A percentile compares a stretch with the other conserved stretches of the same genome.
These are phyloP conservation scores for Moricandia moricandioides DNA, from an alignment of 345 rosid genomes.

Conservation along the genomic window DNA sequence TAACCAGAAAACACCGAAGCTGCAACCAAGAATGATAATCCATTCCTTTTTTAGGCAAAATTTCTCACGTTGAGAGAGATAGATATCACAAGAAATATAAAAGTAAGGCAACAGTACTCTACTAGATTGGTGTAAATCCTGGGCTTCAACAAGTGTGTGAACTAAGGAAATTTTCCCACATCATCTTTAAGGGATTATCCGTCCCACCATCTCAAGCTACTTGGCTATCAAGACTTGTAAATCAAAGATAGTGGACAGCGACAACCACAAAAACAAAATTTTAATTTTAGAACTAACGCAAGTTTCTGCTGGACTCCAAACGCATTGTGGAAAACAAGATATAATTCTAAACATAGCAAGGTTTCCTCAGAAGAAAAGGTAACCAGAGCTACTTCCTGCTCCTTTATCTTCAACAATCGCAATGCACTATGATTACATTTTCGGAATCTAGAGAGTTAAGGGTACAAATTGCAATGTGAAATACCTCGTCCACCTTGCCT, in stretches of 20 bases:
- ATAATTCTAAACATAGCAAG: not conserved
- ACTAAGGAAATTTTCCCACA: slow-evolving; percentile 24
- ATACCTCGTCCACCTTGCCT: slow-evolving; percentile 93
- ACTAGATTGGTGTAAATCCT: slow-evolving; percentile 29
- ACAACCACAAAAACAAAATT: slow-evolving; percentile 14
- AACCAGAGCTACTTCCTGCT: slow-evolving; percentile 14
- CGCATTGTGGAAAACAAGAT: not conserved
- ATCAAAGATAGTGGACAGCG: slow-evolving; percentile 25
- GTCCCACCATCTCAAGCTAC: slow-evolving; percentile 30
- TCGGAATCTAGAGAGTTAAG: slow-evolving; percentile 4
- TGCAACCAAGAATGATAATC: slow-evolving; percentile 43
- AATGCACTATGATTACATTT: slow-evolving; percentile 6
- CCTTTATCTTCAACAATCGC: slow-evolving; percentile 5
- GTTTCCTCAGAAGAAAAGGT: slow-evolving; percentile 1
- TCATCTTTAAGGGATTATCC: slow-evolving; percentile 31
- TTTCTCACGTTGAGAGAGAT: slow-evolving; percentile 15
- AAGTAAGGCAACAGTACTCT: slow-evolving; percentile 24
- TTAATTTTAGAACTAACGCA: not conserved
- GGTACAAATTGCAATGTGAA: slow-evolving; percentile 13
- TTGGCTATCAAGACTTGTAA: slow-evolving; percentile 24
- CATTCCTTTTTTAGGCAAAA: slow-evolving; percentile 5
- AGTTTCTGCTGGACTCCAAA: slow-evolving; percentile 1
- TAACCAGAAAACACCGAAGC: slow-evolving; percentile 86
- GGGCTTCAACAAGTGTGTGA: slow-evolving; percentile 36
- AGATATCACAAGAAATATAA: slow-evolving; percentile 11